A percentile compares a stretch with the other conserved stretches of the same genome.
Evolutionary conservation across 805 yeast genomes (phyloP).

Genomic region (Candida nitratophila): DNA sequence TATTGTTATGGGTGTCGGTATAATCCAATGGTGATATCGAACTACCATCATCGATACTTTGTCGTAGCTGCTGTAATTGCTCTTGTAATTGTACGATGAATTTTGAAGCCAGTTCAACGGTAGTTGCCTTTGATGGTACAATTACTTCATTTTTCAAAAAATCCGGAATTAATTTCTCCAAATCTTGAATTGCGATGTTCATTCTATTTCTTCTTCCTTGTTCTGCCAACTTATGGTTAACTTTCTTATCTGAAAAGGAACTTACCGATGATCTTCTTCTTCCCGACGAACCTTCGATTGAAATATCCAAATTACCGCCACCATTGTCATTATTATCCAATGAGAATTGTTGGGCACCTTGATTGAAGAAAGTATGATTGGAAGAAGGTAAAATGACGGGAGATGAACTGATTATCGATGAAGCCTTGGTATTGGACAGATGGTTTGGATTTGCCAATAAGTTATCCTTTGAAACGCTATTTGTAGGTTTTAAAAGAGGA

Average conservation of each 20-base stretch:
- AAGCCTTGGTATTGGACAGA: slow-evolving; percentile 9
- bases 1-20: background rate
- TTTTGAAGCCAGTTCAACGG: slow-evolving; percentile 80
- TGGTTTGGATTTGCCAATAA: slow-evolving; percentile 26
- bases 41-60: slow-evolving; percentile 3
- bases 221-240: slow-evolving; percentile 87
- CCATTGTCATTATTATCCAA: slow-evolving; percentile 1
- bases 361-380: background rate
- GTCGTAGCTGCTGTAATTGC: background rate
- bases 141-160: slow-evolving; percentile 45
- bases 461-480: slow-evolving; percentile 11
- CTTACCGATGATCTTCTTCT: slow-evolving; percentile 8
- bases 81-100: slow-evolving; percentile 48
- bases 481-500: slow-evolving; percentile 12
- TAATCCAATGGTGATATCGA: background rate
- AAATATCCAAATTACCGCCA: too few relatives aligned
- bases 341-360: slow-evolving; percentile 3
- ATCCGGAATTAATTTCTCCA: slow-evolving; percentile 63
- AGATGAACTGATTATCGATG: slow-evolving; percentile 23
- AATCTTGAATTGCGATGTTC: slow-evolving; percentile 77
- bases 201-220: slow-evolving; percentile 93
- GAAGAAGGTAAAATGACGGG: slow-evolving; percentile 30
- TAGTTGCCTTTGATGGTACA: slow-evolving; percentile 88
- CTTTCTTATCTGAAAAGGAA: slow-evolving; percentile 39
- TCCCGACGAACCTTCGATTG: background rate